These are phyloP conservation scores for Pulveroboletus frians DNA, from an alignment of 768 basidiomycete genomes.

Conservation along the genomic window DNA sequence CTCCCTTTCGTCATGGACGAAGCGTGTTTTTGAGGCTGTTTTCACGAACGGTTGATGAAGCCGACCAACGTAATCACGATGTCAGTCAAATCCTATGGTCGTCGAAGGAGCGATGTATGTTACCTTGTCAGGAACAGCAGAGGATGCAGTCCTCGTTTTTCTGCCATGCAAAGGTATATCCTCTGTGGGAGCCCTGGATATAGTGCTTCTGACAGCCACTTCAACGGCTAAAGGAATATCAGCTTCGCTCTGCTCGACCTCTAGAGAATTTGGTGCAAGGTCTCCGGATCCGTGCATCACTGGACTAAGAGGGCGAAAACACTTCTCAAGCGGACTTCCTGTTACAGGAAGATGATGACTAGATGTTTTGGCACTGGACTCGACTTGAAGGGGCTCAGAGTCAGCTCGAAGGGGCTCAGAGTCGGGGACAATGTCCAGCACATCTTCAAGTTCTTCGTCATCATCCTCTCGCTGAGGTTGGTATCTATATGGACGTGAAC, in stretches of 20 bases:
- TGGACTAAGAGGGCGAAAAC: conserved; percentile 21
- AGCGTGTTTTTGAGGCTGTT: conserved; percentile 7
- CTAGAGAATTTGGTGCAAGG: conserved; percentile 25
- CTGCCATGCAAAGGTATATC: conserved; percentile 1
- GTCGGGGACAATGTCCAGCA: conserved; percentile 55
- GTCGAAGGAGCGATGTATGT: background rate
- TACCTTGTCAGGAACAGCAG: conserved; percentile 16
- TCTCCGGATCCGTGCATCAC: conserved; percentile 23
- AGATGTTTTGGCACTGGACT: conserved; percentile 12
- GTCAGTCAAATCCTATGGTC: background rate
- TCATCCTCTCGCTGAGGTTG: background rate
- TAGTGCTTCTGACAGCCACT: conserved; percentile 16
- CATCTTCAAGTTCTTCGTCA: conserved; percentile 28
- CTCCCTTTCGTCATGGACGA: conserved; percentile 10
- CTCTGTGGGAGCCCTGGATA: background rate
- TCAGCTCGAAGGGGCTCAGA: conserved; percentile 53
- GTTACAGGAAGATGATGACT: background rate
- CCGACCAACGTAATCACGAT: conserved; percentile 1
- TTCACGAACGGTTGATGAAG: background rate
- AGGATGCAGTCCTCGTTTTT: conserved; percentile 2
- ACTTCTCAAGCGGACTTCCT: conserved; percentile 13
- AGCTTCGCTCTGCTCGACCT: conserved; percentile 30
- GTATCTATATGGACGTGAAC: background rate
- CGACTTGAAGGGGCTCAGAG: conserved; percentile 49
- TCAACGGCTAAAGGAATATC: conserved; percentile 41